phyloP scores from a whole-genome alignment of 1,284 basidiomycete genomes.

The Rhodotorula sp. region DNA sequence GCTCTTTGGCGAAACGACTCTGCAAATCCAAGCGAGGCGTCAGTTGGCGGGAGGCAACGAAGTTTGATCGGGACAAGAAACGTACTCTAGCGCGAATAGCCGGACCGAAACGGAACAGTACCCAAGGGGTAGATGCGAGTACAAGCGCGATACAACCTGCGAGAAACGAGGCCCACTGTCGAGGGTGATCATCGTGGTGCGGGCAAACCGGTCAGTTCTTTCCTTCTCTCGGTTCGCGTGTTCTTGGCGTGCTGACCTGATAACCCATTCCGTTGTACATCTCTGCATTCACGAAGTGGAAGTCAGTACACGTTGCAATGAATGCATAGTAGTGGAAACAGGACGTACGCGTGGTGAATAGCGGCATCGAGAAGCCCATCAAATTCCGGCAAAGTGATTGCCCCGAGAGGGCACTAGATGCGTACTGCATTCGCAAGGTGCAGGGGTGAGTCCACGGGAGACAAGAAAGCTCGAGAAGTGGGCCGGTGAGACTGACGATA shows the following conservation, averaged over 20 bases:
- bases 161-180: slow-evolving; percentile 31
- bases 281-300: not conserved
- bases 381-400: slow-evolving; percentile 38
- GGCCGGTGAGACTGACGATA: slow-evolving; percentile 10
- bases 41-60: not conserved
- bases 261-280: slow-evolving; percentile 33
- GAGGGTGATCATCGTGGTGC: not conserved
- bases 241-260: slow-evolving; percentile 3
- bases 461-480: not conserved
- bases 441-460: not conserved
- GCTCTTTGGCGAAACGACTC: slow-evolving; percentile 37
- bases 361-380: slow-evolving; percentile 27
- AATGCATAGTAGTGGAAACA: too few species aligned
- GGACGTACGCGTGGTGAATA: slow-evolving; percentile 24
- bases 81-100: slow-evolving; percentile 29
- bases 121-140: slow-evolving; percentile 23
- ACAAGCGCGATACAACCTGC: slow-evolving; percentile 28
- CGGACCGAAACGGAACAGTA: slow-evolving; percentile 26
- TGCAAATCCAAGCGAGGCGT: not conserved
- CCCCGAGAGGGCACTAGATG: slow-evolving; percentile 43
- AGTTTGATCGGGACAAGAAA: not conserved
- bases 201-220: not conserved
- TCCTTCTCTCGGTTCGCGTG: too few species aligned
- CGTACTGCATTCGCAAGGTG: slow-evolving; percentile 40
- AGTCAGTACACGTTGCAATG: too few species aligned